Evolutionary conservation across 352 stramenopile genomes (phyloP).

Genomic region (Phytophthora megakarya): DNA sequence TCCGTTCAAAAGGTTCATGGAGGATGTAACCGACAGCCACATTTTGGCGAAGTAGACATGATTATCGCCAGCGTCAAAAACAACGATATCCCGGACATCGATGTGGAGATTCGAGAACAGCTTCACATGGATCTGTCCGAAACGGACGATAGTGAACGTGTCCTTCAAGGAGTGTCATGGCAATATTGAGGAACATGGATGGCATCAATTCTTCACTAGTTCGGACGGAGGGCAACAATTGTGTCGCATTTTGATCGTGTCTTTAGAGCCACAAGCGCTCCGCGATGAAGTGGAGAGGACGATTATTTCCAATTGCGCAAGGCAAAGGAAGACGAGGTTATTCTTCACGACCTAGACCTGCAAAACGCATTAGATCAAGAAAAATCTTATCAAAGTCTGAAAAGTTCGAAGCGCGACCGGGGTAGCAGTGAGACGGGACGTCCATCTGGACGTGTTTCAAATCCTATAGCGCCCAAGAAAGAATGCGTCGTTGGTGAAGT

Average conservation of each 20-base stretch:
- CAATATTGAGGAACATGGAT: neutral
- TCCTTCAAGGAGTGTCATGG: neutral
- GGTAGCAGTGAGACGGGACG: neutral
- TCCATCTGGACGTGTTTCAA: neutral
- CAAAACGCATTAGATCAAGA: neutral
- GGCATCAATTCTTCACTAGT: conserved; percentile 1
- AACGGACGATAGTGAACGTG: neutral
- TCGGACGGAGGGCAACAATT: neutral
- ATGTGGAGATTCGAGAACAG: neutral
- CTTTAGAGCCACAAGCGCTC: neutral
- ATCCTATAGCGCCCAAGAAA: neutral
- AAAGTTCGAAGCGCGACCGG: neutral
- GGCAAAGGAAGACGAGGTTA: neutral
- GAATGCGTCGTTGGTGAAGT: neutral
- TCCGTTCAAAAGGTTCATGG: neutral
- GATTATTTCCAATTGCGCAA: neutral
- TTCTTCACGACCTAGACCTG: neutral
- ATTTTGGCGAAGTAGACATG: neutral
- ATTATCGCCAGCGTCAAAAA: neutral
- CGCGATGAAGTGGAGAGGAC: neutral
- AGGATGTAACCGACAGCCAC: neutral
- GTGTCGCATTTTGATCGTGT: neutral
- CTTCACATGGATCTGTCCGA: neutral
- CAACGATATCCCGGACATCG: neutral
- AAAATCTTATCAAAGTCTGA: neutral